A percentile compares a stretch with the other conserved stretches of the same genome.
Evolutionary conservation across 495 filamentous ascomycete species (phyloP).

Genomic region (Lasiosphaeris hirsuta): DNA sequence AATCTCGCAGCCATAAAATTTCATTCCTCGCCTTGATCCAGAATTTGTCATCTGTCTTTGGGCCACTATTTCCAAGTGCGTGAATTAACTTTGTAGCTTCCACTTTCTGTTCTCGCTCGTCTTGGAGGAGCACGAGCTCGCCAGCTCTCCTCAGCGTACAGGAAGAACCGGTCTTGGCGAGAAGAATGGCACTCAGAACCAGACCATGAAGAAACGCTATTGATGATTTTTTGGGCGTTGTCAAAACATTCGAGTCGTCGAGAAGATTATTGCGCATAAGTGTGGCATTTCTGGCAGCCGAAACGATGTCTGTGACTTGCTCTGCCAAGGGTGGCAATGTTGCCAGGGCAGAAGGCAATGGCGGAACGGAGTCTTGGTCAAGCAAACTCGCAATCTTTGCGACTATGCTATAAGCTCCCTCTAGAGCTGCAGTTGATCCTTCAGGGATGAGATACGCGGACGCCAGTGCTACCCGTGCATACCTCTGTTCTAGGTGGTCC

Average conservation of each 20-base stretch:
- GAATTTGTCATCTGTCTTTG: conserved; percentile 59
- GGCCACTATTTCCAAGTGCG: conserved; percentile 44
- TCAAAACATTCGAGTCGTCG: conserved; percentile 60
- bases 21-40: conserved; percentile 66
- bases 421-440: conserved; percentile 54
- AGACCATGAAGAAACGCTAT: conserved; percentile 64
- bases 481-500: conserved; percentile 55
- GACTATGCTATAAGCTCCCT: conserved; percentile 60
- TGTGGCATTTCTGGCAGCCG: conserved; percentile 37
- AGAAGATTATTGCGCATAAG: conserved; percentile 57
- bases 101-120: conserved; percentile 61
- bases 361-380: conserved; percentile 51
- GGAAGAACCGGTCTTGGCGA: conserved; percentile 57
- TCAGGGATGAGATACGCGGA: conserved; percentile 67
- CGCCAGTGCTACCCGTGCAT: conserved; percentile 70
- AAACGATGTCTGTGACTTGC: conserved; percentile 26
- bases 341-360: conserved; percentile 41
- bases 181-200: conserved; percentile 62
- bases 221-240: conserved; percentile 58
- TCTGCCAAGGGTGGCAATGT: conserved; percentile 40
- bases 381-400: conserved; percentile 58
- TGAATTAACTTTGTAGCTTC: conserved; percentile 63
- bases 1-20: conserved; percentile 78
- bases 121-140: conserved; percentile 55
- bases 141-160: conserved; percentile 58